These are phyloP conservation scores for Porodaedalea pini DNA, from an alignment of 1,284 basidiomycete species.

Conservation along the genomic window DNA sequence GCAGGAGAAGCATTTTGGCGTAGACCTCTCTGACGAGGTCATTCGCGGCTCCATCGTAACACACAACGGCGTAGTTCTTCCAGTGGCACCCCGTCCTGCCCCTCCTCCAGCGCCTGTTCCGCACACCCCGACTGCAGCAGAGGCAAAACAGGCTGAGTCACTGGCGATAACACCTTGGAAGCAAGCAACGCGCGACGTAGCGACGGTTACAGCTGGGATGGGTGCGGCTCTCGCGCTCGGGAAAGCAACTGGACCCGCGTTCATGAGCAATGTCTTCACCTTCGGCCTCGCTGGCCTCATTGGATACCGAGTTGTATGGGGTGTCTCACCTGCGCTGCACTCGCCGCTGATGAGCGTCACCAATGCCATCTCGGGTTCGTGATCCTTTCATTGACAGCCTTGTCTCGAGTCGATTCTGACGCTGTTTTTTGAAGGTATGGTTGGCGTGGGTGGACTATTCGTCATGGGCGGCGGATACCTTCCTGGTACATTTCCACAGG, in stretches of 20 bases:
- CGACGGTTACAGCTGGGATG: constrained; percentile 70
- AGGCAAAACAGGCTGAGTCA: constrained; percentile 49
- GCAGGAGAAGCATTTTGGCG: constrained; percentile 53
- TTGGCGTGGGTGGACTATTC: constrained; percentile 81
- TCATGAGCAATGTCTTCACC: constrained; percentile 84
- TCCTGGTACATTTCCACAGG: constrained; percentile 77
- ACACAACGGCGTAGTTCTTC: constrained; percentile 63
- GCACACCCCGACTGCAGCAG: constrained; percentile 39
- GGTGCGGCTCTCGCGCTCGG: constrained; percentile 68
- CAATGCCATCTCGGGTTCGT: constrained; percentile 68
- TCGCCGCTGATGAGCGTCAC: constrained; percentile 85
- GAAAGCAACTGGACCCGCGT: constrained; percentile 71
- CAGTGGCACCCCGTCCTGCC: constrained; percentile 60
- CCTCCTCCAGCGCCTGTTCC: constrained; percentile 52
- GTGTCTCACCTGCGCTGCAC: constrained; percentile 79
- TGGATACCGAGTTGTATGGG: constrained; percentile 86
- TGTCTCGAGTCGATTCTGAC: not conserved
- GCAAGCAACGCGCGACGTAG: constrained; percentile 69
- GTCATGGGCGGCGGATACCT: constrained; percentile 84
- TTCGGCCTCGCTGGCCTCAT: constrained; percentile 80
- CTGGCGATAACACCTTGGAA: constrained; percentile 79
- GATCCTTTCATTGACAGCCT: not conserved
- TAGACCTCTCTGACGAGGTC: constrained; percentile 80
- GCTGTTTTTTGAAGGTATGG: constrained; percentile 47
- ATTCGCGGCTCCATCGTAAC: constrained; percentile 75